Conservation (phyloP, 306 rosid genomes). For the Fragaria iinumae region DNA sequence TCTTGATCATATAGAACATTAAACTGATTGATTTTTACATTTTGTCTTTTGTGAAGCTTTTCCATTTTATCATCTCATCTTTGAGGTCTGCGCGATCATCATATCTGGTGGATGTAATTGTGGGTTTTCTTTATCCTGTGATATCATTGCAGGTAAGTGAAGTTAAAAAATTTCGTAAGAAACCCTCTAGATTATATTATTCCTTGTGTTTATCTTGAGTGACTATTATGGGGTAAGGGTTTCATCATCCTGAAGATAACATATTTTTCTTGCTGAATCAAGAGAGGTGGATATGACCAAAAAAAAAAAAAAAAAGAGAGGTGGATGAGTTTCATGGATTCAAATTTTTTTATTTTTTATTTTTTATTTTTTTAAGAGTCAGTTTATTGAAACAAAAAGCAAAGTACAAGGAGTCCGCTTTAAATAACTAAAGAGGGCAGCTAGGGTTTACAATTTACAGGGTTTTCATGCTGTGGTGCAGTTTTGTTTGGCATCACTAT, state of each 20-base stretch:
- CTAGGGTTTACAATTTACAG: neutral
- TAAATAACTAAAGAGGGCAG: too few relatives aligned
- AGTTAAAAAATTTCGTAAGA: slow-evolving; percentile 11
- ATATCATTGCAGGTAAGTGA: slow-evolving; percentile 83
- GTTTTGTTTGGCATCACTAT: slow-evolving; percentile 5
- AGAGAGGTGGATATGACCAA: neutral
- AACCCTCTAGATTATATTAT: neutral
- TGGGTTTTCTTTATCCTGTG: slow-evolving; percentile 90
- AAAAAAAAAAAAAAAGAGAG: too few relatives aligned
- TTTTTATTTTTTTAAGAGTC: too few relatives aligned
- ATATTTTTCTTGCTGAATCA: neutral
- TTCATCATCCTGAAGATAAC: neutral
- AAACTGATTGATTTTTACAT: slow-evolving; percentile 26
- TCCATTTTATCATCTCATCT: slow-evolving; percentile 82
- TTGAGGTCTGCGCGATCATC: slow-evolving; percentile 95
- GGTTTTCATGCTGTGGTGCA: slow-evolving; percentile 13
- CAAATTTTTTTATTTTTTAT: too few relatives aligned
- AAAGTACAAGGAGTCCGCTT: too few relatives aligned
- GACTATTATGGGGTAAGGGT: neutral
- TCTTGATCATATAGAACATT: slow-evolving; percentile 21
- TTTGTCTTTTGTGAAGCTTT: slow-evolving; percentile 58
- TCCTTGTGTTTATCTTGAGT: neutral
- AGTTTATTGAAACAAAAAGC: too few relatives aligned
- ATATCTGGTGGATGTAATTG: slow-evolving; percentile 73
- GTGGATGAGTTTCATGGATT: neutral